Base-by-base conservation (phyloP, 2,329 filamentous ascomycete genomes). In the Hypomyces rosellus region DNA sequence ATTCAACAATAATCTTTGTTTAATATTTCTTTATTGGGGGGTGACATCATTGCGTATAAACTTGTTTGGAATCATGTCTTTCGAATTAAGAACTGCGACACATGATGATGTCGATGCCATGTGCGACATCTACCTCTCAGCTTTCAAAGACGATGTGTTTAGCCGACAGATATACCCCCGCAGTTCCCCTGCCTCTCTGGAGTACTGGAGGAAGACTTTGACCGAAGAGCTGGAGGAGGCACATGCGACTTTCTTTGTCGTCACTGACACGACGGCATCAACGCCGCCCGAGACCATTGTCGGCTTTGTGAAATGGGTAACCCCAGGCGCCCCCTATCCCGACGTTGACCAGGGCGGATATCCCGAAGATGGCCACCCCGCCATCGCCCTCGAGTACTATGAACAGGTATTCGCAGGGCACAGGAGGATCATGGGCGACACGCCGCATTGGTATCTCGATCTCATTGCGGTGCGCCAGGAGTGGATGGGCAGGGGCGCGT, bases 231-330 rank as follows among this genome's bases (percentile, higher is more conserved):
- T 80, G 1, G 46, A 55, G 1, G 62, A 73, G n/a, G 63, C 70
- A 0, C 51, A 63, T 25, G 64, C 65, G 3, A 65, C 70, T 20
- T 64, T 74, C 18, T 55, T 75, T 5, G 70, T 73, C 25, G 59
- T 75, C 7, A 63, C 65, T 5, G 69, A 73, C 37, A 63, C 30
- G 13, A 14, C 42, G 3, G 8, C n/a, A 11, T 16, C 22, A 34
- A n/a, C 14, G 6, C 14, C 40, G 9, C 16, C 40, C 11, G 16
- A 18, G 0, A 55, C 59, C 1, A 51, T 76, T 2, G 58, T 77
- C 20, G 73, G 71, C 1, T 77, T 74, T 50, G 69, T 70, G 4
- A 75, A 78, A 57, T 81, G 77, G 78, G 56, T 63, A 7, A 57
- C 64, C 3, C 68, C 67, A 0, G 61, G 55, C 1, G 54, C 60